phyloP scores from a whole-genome alignment of 225 moss, liverwort and hornwort species.

The Climacium dendroides region DNA sequence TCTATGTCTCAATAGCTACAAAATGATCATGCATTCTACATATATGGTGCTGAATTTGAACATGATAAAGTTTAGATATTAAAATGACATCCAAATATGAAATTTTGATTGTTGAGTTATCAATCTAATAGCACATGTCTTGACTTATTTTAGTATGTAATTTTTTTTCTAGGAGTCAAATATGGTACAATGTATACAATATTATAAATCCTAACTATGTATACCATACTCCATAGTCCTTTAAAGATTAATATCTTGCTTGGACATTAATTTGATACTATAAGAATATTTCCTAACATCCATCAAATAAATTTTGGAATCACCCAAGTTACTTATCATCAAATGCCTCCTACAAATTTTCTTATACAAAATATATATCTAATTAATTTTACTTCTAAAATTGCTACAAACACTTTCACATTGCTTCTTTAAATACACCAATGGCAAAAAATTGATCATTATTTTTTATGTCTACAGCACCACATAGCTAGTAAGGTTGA shows the following conservation, averaged over 20 bases:
- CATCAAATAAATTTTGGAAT: background rate
- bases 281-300: background rate
- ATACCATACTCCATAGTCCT: fast-evolving
- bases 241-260: background rate
- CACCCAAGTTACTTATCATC: background rate
- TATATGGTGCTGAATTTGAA: background rate
- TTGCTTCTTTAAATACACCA: background rate
- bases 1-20: background rate
- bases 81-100: background rate
- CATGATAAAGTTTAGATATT: background rate
- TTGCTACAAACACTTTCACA: background rate
- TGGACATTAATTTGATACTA: background rate
- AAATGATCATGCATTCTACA: background rate
- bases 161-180: background rate
- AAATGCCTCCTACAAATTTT: background rate
- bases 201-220: background rate
- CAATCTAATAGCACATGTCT: too few relatives aligned
- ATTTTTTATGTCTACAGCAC: background rate
- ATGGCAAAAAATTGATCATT: background rate
- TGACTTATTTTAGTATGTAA: background rate
- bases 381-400: background rate
- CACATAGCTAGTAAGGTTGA: background rate
- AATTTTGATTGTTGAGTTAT: background rate
- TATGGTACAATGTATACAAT: fast-evolving
- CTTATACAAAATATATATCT: background rate